Conservation (phyloP, 768 basidiomycete species). For the Candolleomyces aberdarensis region DNA sequence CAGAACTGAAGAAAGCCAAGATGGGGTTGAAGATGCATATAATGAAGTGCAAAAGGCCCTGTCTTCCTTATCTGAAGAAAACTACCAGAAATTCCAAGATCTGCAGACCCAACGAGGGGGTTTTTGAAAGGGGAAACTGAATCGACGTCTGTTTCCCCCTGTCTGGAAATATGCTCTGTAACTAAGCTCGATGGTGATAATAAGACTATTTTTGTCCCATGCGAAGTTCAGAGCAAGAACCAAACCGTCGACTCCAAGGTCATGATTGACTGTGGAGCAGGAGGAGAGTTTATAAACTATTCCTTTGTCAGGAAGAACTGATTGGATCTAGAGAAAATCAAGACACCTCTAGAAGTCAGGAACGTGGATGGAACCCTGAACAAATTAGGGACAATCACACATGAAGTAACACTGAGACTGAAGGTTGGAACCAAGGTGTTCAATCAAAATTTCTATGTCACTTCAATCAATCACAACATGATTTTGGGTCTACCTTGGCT, state of each 20-base stretch:
- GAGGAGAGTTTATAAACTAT: background rate
- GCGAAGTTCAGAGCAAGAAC: background rate
- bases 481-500: conserved; percentile 1
- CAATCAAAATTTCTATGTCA: background rate
- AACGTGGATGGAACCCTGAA: conserved; percentile 6
- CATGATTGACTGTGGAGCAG: background rate
- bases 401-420: background rate
- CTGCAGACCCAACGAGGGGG: background rate
- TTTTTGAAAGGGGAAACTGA: conserved; percentile 1
- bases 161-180: background rate
- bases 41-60: no score
- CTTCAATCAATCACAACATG: background rate
- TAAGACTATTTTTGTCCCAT: background rate
- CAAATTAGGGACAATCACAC: background rate
- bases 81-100: background rate
- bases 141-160: background rate
- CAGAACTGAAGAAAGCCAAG: background rate
- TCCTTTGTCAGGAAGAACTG: background rate
- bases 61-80: background rate
- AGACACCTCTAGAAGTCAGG: background rate
- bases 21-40: no score
- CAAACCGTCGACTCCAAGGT: background rate
- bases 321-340: background rate
- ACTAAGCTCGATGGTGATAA: background rate
- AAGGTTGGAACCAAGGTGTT: background rate